These are phyloP conservation scores for Alternaria tenuissima DNA, from an alignment of 2,329 filamentous ascomycete species.

Conservation along the genomic window DNA sequence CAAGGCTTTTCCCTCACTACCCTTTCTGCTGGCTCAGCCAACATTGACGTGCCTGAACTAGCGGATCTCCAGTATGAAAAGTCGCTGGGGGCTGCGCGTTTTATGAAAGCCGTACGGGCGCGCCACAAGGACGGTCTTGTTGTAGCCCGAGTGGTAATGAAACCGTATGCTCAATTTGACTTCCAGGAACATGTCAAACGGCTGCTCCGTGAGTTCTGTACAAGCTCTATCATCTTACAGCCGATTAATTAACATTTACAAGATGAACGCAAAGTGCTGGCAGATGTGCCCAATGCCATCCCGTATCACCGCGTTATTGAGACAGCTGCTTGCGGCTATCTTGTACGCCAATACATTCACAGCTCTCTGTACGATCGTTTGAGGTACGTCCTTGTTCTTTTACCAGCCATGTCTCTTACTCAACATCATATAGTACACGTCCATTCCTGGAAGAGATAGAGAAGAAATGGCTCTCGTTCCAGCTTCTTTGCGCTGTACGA, in stretches of 20 bases:
- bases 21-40: constrained; percentile 87
- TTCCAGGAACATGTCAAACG: constrained; percentile 80
- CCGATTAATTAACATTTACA: constrained; percentile 24
- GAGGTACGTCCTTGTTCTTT: constrained; percentile 53
- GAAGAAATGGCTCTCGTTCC: constrained; percentile 98
- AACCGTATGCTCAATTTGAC: constrained; percentile 84
- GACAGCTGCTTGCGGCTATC: constrained; percentile 88
- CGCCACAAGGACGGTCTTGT: constrained; percentile 90
- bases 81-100: constrained; percentile 87
- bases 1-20: constrained; percentile 96
- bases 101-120: constrained; percentile 96
- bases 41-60: constrained; percentile 93
- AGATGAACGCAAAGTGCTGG: constrained; percentile 82
- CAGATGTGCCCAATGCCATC: constrained; percentile 88
- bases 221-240: too few species aligned
- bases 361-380: constrained; percentile 97
- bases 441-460: constrained; percentile 97
- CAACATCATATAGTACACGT: constrained; percentile 71
- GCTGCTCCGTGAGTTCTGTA: constrained; percentile 70
- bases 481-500: constrained; percentile 87
- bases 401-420: constrained; percentile 4
- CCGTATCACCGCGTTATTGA: constrained; percentile 91
- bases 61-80: constrained; percentile 91
- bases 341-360: constrained; percentile 94
- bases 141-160: constrained; percentile 93